phyloP scores from a whole-genome alignment of 495 filamentous ascomycete species.

The Ramalina intermedia region DNA sequence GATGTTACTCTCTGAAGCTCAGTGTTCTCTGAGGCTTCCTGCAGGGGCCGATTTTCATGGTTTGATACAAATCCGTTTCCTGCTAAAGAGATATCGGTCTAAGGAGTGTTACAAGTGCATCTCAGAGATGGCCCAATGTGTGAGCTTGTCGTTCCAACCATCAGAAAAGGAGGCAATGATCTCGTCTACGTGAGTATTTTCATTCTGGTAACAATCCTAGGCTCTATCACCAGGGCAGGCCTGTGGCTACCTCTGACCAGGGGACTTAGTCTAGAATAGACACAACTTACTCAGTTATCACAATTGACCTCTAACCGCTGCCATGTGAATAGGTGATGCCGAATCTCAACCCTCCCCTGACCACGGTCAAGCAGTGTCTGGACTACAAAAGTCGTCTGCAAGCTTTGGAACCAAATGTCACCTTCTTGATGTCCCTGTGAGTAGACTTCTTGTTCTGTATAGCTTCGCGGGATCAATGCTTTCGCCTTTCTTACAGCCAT shows the following conservation, averaged over 20 bases:
- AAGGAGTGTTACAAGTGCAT: slow-evolving; percentile 35
- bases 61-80: slow-evolving; percentile 23
- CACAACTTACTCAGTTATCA: no score
- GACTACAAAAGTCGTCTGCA: slow-evolving; percentile 56
- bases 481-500: no score
- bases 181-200: slow-evolving; percentile 58
- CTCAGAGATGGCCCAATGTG: slow-evolving; percentile 71
- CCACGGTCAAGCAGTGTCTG: slow-evolving; percentile 57
- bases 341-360: slow-evolving; percentile 62
- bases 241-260: slow-evolving; percentile 11
- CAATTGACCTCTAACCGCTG: not conserved
- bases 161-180: slow-evolving; percentile 59
- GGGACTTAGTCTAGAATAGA: no score
- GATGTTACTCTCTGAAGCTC: not conserved
- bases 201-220: no score
- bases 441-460: no score
- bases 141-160: slow-evolving; percentile 63
- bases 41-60: slow-evolving; percentile 5
- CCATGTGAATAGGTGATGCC: slow-evolving; percentile 24
- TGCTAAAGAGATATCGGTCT: no score
- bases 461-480: no score
- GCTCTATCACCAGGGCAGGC: slow-evolving; percentile 22
- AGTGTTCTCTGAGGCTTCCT: not conserved
- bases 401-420: slow-evolving; percentile 55
- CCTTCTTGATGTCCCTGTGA: slow-evolving; percentile 68